Evolutionary conservation across 179 eudicot species (phyloP), one percentile per base, ranked within the genome.

Genomic region (Carnegiea gigantea): DNA sequence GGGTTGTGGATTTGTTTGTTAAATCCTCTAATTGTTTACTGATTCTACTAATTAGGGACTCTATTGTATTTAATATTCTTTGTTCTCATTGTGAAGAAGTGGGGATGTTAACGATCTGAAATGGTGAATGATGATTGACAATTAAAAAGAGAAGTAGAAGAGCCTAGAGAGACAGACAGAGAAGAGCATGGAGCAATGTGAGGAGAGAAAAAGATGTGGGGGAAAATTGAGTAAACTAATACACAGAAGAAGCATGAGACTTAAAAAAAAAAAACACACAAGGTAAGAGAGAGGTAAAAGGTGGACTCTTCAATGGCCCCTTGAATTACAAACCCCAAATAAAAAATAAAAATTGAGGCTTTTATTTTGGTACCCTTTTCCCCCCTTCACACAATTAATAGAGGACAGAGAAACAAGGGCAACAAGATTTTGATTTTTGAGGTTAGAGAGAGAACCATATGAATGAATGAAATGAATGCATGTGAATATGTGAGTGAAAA

Each of bases 201-300:
- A 70, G 23, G 85, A 70, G 23, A 70, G 77, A 73, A 78, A 57
- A 36, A 80, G 76, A 64, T 81, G 82, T 70, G 83, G 72, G 78
- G 13, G 43, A 68, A 85, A 89, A 87, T 89, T 80, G 87, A 84
- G 30, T 28, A 28, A 0, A 28, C 30, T 28, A 1, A 60, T 46
- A 84, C 90, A 89, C 91, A 89, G 51, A 92, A 89, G 87, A 83
- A 82, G 92, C 91, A 88, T 90, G 92, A 28, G 30, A 28, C 30
- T 1, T 1, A 0, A 28, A 28, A 28, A 28, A 28, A 28, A 28
- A 28, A n/a, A n/a, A n/a, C n/a, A 28, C 30, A 28, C 30, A 28
- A 1, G 30, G 88, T 75, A 36, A 11, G 6, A 21, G 15, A 18
- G 49, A 67, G 73, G 26, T 72, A 74, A 46, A 70, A 77, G 88